A percentile compares a stretch with the other conserved stretches of the same genome.
Conservation (phyloP, 192 early-diverging fungal species). For the Linnemannia exigua region DNA sequence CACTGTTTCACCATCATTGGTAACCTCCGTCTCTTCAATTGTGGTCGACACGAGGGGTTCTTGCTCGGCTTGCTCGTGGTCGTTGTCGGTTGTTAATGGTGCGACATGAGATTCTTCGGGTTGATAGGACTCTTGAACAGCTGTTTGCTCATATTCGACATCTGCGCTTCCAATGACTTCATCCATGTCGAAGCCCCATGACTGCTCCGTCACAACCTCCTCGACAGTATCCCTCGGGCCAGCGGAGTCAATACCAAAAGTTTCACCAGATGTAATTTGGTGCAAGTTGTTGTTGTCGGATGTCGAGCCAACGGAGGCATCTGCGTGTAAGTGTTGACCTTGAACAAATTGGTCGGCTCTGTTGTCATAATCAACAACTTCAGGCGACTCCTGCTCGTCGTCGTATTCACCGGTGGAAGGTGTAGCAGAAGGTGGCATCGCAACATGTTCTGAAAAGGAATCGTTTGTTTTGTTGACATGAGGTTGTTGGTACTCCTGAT, state of each 20-base stretch:
- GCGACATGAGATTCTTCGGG: not conserved
- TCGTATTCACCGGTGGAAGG: not conserved
- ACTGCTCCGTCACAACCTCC: conserved; percentile 7
- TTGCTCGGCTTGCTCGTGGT: not conserved
- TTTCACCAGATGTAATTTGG: not conserved
- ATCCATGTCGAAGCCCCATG: conserved; percentile 45
- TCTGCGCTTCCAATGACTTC: conserved; percentile 4
- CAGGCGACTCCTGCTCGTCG: not conserved
- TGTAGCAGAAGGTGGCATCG: not conserved
- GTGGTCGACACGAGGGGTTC: not conserved
- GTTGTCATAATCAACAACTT: not conserved
- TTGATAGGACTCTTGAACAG: not conserved
- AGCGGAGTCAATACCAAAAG: not conserved
- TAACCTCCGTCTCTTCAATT: not conserved
- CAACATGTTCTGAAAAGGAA: not conserved
- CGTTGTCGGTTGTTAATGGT: not conserved
- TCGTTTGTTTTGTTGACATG: not conserved
- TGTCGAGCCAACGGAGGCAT: not conserved
- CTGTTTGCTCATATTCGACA: not conserved
- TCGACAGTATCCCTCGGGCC: not conserved
- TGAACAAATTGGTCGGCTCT: not conserved
- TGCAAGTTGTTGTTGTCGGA: not conserved
- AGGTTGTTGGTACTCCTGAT: not conserved
- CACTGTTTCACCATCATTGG: not conserved
- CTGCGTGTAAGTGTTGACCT: not conserved